Percentiles rank a stretch among this genome's conserved stretches.
phyloP scores from a whole-genome alignment of 202 grass and related monocot species.

The Tripidium arundinaceum region DNA sequence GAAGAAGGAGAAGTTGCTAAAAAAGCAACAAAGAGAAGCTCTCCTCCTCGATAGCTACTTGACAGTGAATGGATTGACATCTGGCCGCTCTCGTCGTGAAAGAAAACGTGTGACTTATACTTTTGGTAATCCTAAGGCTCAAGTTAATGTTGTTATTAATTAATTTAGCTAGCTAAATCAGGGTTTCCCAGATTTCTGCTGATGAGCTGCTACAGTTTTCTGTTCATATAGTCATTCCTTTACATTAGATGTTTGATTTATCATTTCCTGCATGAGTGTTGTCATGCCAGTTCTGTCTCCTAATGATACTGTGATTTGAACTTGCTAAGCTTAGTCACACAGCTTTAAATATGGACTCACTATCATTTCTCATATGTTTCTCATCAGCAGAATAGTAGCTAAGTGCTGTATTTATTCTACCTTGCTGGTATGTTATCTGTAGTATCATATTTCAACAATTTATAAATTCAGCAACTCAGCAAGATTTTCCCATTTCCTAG shows the following conservation, averaged over 20 bases:
- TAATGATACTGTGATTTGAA: conserved; percentile 1
- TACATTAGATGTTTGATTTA: conserved; percentile 12
- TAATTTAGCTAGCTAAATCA: conserved; percentile 4
- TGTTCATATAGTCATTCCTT: not conserved
- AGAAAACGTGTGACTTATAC: conserved; percentile 96
- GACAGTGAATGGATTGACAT: conserved; percentile 61
- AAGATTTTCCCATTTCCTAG: not conserved
- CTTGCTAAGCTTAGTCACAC: not conserved
- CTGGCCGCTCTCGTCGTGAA: conserved; percentile 82
- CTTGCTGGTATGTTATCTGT: conserved; percentile 11
- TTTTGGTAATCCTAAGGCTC: conserved; percentile 57
- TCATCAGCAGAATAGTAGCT: not conserved
- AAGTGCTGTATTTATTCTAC: not conserved
- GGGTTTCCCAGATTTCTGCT: not conserved
- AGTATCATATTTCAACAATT: conserved; percentile 8
- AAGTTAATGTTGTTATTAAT: conserved; percentile 1
- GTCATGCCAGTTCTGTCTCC: not conserved
- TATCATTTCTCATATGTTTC: not conserved
- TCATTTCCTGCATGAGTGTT: conserved; percentile 7
- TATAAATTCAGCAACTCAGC: conserved; percentile 25
- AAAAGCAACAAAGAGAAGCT: conserved; percentile 99
- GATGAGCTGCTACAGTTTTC: not conserved
- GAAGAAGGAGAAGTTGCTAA: conserved; percentile 88
- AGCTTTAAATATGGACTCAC: not conserved
- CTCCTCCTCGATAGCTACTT: conserved; percentile 91